A percentile compares a stretch with the other conserved stretches of the same genome.
Evolutionary conservation across 108 stramenopile genomes (phyloP).

Genomic region (Skeletonema costatum): DNA sequence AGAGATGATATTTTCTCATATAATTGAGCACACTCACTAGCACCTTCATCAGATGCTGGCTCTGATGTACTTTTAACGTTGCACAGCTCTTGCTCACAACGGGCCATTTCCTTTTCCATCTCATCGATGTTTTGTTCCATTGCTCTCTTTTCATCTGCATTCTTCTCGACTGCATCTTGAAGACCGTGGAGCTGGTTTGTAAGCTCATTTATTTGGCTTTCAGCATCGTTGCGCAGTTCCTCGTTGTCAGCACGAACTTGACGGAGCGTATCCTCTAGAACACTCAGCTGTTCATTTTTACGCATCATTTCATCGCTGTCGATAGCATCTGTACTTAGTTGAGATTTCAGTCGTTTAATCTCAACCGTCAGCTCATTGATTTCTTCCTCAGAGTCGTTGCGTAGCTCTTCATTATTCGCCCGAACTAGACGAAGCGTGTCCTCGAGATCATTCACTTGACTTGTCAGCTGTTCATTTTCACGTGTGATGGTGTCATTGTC

Average conservation of each 20-base stretch:
- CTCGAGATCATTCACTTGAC: neutral
- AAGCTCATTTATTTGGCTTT: conserved; percentile 1
- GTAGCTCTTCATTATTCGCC: neutral
- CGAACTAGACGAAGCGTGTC: neutral
- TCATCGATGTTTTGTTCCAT: neutral
- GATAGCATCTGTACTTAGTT: neutral
- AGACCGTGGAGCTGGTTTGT: neutral
- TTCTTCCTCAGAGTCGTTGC: neutral
- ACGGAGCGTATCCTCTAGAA: neutral
- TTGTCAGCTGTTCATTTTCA: neutral
- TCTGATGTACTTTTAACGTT: neutral
- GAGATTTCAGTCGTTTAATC: neutral
- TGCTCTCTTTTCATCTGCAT: conserved; percentile 1
- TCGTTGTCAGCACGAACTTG: neutral
- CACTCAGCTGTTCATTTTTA: neutral
- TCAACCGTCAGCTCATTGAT: neutral
- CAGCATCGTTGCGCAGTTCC: neutral
- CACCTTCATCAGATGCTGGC: neutral
- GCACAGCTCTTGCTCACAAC: neutral
- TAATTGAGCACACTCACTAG: neutral
- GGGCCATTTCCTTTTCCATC: neutral
- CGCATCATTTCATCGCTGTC: neutral
- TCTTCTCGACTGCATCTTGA: neutral
- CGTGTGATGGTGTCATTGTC: neutral
- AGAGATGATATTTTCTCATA: neutral